Evolutionary conservation across 192 early-diverging fungal species (phyloP), one percentile per base, ranked within the genome.

Genomic region (Lobosporangium transversale): DNA sequence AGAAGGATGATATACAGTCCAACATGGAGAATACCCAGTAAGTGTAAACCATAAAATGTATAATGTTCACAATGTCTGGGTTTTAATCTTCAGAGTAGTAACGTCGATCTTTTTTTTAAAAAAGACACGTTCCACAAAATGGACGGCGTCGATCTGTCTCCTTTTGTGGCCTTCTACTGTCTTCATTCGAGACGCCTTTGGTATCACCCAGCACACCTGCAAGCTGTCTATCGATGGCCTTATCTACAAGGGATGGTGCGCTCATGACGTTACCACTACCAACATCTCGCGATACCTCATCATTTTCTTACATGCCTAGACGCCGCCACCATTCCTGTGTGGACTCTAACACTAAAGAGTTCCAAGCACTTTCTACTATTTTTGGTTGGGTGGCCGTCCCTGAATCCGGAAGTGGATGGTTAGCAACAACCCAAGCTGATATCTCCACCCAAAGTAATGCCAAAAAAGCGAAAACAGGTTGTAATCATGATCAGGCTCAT

Each of bases 241-340:
- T 61, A 6, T 66, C 51, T 3, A 63, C 64, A 12, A 58, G 49
- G 11, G 48, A 36, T 0, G 57, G 53, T 21, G 33, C 57, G 2
- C 33, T 52, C n/a, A 33, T 65, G 8, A 55, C 58, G 8, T 61
- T 60, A 14, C 74, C 63, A n/a, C 65, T 51, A 8, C 63, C 54
- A 49, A 37, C 64, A 6, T 17, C 53, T 2, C 32, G 49, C 1
- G n/a, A n/a, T n/a, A n/a, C n/a, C n/a, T n/a, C n/a, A n/a, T n/a
- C n/a, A n/a, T 12, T 33, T 23, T 20, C 52, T 11, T 35, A 54
- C 6, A n/a, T 40, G 12, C 47, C 42, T 23, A 70, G 66, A 59
- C 49, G 81, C 36, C 61, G 84, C 36, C 81, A 66, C 50, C 80
- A 80, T 45, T 83, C 81, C 23, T 80, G 56, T 30, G 75, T 75